Evolutionary conservation across 2,329 filamentous ascomycete species (phyloP).

Genomic region (Arthroderma sp.): DNA sequence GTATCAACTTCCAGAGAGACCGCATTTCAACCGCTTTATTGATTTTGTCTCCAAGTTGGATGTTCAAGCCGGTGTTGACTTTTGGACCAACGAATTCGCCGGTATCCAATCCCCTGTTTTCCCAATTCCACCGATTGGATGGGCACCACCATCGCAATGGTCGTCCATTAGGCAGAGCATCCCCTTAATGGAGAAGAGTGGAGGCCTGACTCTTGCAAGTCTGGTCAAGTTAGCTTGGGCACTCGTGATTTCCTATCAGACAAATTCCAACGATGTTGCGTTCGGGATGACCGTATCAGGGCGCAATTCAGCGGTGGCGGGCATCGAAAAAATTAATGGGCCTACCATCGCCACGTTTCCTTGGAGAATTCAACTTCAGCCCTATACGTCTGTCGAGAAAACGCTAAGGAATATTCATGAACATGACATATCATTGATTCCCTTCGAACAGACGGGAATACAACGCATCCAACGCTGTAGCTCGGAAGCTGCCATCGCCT

Average conservation of each 20-base stretch:
- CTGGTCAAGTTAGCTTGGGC: slow-evolving; percentile 31
- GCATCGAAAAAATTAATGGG: slow-evolving; percentile 27
- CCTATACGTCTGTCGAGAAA: slow-evolving; percentile 24
- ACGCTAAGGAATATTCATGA: slow-evolving; percentile 43
- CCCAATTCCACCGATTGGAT: slow-evolving; percentile 1
- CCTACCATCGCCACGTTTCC: slow-evolving; percentile 31
- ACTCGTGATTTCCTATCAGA: slow-evolving; percentile 24
- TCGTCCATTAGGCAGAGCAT: neutral
- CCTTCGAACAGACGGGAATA: slow-evolving; percentile 39
- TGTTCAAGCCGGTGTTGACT: neutral
- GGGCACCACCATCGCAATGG: slow-evolving; percentile 6
- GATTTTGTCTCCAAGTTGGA: neutral
- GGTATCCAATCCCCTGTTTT: slow-evolving; percentile 3
- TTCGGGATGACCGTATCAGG: slow-evolving; percentile 33
- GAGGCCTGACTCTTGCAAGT: slow-evolving; percentile 15
- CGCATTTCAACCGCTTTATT: neutral
- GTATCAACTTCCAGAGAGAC: neutral
- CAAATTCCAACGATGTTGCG: slow-evolving; percentile 25
- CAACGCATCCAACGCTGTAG: slow-evolving; percentile 40
- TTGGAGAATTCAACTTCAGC: slow-evolving; percentile 22
- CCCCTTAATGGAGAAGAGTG: neutral
- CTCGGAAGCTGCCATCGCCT: slow-evolving; percentile 27
- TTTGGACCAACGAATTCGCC: slow-evolving; percentile 7
- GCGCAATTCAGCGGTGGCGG: slow-evolving; percentile 22
- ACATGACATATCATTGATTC: slow-evolving; percentile 44